Base-by-base conservation (phyloP, 768 basidiomycete species). In the Lactarius evosmus region DNA sequence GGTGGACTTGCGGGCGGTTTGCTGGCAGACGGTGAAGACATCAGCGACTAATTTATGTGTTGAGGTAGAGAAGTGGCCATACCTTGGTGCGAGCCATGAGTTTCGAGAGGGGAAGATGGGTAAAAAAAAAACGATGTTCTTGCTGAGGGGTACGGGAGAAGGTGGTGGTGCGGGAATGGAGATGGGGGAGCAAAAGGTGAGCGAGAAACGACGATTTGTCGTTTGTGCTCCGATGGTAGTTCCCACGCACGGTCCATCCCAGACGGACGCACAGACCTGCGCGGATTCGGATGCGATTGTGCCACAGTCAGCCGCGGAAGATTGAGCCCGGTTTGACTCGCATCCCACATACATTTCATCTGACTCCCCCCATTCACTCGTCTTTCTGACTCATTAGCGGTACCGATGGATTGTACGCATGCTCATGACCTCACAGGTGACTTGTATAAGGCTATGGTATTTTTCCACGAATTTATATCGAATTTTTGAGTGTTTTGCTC, bases 1-100 rank as follows among this genome's bases (percentile, higher is more conserved):
- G 69, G 96, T 97, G 62, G 95, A 97, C 83, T 98, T 97, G 79
- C 95, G 93, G 74, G 95, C 95, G 75, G 95, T 97, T 94, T 97
- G 95, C 95, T 94, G 70, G 56, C 56, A 62, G 70, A 71, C 69
- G 68, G 69, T 70, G 74, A 73, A 60, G 74, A 68, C 70, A 71
- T 70, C 36, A 62, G 59, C 40, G 60, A 61, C 29, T 55, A 25
- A 63, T 55, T 55, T 46, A 67, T 32, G 19, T 30, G 14, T 38
- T n/a, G 51, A 61, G 44, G 52, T 60, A 52, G 33, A 19, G 36
- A 54, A 17, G 22, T 63, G 40, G 40, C 66, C 72, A 58, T 66
- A 89, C 91, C 86, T 93, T 94, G 74, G 92, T 94, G 73, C 92
- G 91, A 71, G 92, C 92, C 92, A 94, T 94, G 66, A 44, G 68